A percentile compares a stretch with the other conserved stretches of the same genome.
These are phyloP conservation scores for Pleurotus sapidus DNA, from an alignment of 768 basidiomycete genomes.

Conservation along the genomic window DNA sequence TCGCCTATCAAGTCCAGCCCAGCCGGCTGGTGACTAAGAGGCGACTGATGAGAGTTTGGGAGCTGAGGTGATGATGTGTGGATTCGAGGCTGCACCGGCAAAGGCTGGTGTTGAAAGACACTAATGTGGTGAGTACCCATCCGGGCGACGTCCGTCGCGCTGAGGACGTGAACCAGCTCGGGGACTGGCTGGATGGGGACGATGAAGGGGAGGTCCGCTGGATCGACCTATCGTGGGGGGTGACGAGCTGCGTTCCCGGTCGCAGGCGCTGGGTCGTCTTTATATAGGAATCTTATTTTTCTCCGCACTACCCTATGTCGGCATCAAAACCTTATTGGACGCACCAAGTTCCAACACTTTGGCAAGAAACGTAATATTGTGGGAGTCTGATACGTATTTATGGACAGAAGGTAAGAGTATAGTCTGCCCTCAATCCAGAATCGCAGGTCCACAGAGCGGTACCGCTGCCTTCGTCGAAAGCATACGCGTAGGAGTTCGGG, in stretches of 20 bases:
- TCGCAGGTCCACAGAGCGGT: slow-evolving; percentile 45
- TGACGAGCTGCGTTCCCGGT: slow-evolving; percentile 4
- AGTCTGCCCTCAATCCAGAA: slow-evolving; percentile 22
- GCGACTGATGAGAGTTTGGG: neutral
- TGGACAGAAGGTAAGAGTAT: slow-evolving; percentile 35
- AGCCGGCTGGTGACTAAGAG: slow-evolving; percentile 1
- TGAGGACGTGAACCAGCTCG: neutral
- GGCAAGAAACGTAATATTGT: neutral
- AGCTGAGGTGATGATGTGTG: neutral
- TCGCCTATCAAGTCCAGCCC: slow-evolving; percentile 34
- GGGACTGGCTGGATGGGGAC: neutral
- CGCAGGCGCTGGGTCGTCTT: slow-evolving; percentile 1
- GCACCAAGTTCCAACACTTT: slow-evolving; percentile 6
- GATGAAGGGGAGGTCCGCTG: neutral
- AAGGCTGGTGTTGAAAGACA: slow-evolving; percentile 3
- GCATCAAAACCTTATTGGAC: neutral
- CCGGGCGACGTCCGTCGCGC: neutral
- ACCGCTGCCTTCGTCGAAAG: slow-evolving; percentile 40
- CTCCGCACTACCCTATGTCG: neutral
- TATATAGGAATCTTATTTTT: neutral
- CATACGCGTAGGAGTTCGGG: slow-evolving; percentile 37
- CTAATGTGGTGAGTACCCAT: slow-evolving; percentile 2
- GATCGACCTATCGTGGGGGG: neutral
- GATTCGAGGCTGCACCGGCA: neutral
- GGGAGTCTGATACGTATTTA: slow-evolving; percentile 5